Conservation (phyloP, 2,329 filamentous ascomycete species). For the Scedosporium apiospermum region DNA sequence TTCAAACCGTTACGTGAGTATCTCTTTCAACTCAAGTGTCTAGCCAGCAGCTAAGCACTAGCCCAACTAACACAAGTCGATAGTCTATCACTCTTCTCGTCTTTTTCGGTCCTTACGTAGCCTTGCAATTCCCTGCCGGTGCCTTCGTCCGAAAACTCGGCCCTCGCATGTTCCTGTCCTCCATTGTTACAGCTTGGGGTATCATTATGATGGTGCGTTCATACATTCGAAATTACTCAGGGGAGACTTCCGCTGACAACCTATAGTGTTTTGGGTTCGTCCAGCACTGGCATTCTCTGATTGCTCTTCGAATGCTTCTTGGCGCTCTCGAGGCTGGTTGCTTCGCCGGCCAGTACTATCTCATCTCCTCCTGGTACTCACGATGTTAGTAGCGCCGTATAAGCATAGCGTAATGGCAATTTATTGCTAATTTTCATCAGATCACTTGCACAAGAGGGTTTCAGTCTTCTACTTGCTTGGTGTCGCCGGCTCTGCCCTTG, state of each 20-base stretch:
- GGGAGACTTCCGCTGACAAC: neutral
- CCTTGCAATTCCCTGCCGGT: conserved; percentile 14
- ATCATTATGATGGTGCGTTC: conserved; percentile 10
- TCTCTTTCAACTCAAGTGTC: neutral
- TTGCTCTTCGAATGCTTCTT: conserved; percentile 10
- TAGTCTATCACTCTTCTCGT: conserved; percentile 12
- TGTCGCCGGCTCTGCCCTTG: neutral
- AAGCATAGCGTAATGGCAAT: neutral
- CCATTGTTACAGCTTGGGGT: conserved; percentile 14
- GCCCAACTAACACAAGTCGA: neutral
- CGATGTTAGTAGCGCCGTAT: neutral
- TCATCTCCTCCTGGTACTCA: conserved; percentile 3
- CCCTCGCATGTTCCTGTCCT: conserved; percentile 13
- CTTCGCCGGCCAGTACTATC: conserved; percentile 10
- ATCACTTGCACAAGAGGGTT: neutral
- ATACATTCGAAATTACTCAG: neutral
- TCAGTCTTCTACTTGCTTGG: neutral
- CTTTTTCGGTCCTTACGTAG: conserved; percentile 15
- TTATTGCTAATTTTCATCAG: neutral
- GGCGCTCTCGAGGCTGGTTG: conserved; percentile 13
- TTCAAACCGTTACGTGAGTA: conserved; percentile 9
- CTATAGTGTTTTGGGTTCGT: conserved; percentile 10
- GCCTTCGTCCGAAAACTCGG: conserved; percentile 14
- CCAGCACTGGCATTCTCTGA: conserved; percentile 7
- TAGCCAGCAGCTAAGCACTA: neutral